Percentiles rank a stretch among this genome's conserved stretches.
These are phyloP conservation scores for Endotrypanum monterogeii DNA, from an alignment of 208 protist genomes.

Conservation along the genomic window DNA sequence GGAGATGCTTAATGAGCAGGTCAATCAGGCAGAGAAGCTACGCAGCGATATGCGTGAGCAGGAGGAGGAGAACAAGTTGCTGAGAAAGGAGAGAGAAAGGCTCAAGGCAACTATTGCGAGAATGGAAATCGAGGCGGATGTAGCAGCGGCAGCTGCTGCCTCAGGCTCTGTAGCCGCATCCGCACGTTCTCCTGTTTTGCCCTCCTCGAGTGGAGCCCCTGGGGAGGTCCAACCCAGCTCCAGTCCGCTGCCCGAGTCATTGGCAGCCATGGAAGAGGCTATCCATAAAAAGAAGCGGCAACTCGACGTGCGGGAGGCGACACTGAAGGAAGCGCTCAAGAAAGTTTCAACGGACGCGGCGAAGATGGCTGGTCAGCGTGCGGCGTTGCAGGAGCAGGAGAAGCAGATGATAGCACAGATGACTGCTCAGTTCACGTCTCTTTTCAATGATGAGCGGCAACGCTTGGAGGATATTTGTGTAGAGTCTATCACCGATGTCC, in stretches of 20 bases:
- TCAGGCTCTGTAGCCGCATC: background rate
- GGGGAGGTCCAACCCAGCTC: background rate
- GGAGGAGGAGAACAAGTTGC: constrained; percentile 50
- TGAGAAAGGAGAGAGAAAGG: constrained; percentile 38
- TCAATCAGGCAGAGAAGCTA: constrained; percentile 42
- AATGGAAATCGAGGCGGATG: constrained; percentile 40
- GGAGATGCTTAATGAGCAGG: constrained; percentile 53
- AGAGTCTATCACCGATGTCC: constrained; percentile 26
- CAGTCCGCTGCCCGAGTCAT: background rate
- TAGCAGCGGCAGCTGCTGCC: constrained; percentile 17
- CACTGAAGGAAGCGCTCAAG: constrained; percentile 67
- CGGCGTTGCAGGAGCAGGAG: constrained; percentile 48
- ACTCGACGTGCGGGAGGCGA: constrained; percentile 57
- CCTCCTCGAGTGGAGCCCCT: constrained; percentile 7
- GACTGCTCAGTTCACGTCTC: constrained; percentile 28
- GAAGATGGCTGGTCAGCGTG: constrained; percentile 45
- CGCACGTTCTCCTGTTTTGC: background rate
- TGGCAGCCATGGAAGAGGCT: constrained; percentile 16
- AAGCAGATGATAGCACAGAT: constrained; percentile 30
- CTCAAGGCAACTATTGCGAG: constrained; percentile 41
- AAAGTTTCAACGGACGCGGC: constrained; percentile 58
- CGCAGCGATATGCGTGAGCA: constrained; percentile 41
- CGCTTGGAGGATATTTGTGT: constrained; percentile 32
- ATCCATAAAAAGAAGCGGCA: constrained; percentile 46
- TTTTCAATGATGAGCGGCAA: constrained; percentile 47